A percentile compares a stretch with the other conserved stretches of the same genome.
Evolutionary conservation across 306 rosid species (phyloP).

Genomic region (Dicorynia guianensis): DNA sequence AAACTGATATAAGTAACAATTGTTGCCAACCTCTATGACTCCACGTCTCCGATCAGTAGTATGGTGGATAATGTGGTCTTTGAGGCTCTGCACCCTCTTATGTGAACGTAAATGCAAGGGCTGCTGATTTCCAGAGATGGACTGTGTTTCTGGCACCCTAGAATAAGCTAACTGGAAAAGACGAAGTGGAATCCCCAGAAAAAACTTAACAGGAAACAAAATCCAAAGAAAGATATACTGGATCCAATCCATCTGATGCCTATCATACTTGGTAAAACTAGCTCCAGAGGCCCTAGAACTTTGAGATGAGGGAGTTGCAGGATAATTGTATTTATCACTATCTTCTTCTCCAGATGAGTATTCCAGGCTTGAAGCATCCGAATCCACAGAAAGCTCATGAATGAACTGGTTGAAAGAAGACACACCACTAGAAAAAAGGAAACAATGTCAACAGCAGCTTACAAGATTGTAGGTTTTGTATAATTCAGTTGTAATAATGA

Average conservation of each 20-base stretch:
- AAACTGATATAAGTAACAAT: constrained; percentile 18
- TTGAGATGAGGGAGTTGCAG: constrained; percentile 69
- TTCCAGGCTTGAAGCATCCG: constrained; percentile 72
- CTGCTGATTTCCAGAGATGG: constrained; percentile 43
- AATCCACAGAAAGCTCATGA: constrained; percentile 87
- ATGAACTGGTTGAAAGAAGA: constrained; percentile 90
- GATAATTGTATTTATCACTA: constrained; percentile 54
- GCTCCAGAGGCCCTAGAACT: constrained; percentile 69
- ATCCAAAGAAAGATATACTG: constrained; percentile 59
- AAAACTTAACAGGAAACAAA: constrained; percentile 61
- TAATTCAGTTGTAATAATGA: constrained; percentile 12
- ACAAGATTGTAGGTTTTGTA: background rate
- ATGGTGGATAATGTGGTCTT: constrained; percentile 77
- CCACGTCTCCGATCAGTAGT: constrained; percentile 94
- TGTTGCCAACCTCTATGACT: constrained; percentile 74
- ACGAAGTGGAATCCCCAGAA: constrained; percentile 61
- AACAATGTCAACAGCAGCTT: constrained; percentile 38
- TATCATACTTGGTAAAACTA: constrained; percentile 47
- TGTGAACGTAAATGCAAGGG: constrained; percentile 43
- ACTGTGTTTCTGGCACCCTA: constrained; percentile 41
- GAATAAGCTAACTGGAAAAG: constrained; percentile 44
- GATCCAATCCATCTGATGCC: constrained; percentile 59
- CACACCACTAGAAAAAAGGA: constrained; percentile 67
- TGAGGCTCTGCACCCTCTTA: constrained; percentile 62
- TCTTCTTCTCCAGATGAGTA: constrained; percentile 76